These are phyloP conservation scores for Phytophthora colocasiae DNA, from an alignment of 352 stramenopile genomes.

Conservation along the genomic window DNA sequence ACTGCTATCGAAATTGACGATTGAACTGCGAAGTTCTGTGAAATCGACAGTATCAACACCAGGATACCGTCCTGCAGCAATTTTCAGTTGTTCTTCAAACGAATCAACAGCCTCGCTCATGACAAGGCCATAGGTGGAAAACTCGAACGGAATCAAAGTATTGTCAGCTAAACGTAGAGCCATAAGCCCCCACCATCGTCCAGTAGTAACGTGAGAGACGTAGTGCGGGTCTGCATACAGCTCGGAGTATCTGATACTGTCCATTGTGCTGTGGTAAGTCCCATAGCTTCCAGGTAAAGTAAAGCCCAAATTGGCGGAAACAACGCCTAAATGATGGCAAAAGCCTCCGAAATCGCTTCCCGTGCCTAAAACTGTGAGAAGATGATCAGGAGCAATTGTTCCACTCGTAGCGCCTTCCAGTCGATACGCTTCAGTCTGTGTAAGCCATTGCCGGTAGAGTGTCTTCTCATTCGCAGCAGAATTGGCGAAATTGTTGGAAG, in stretches of 20 bases:
- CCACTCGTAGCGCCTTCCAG: slow-evolving; percentile 20
- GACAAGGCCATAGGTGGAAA: slow-evolving; percentile 56
- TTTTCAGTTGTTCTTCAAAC: slow-evolving; percentile 27
- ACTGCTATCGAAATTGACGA: slow-evolving; percentile 44
- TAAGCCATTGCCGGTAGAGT: slow-evolving; percentile 49
- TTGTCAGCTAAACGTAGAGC: slow-evolving; percentile 58
- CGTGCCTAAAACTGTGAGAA: slow-evolving; percentile 57
- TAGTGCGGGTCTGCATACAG: slow-evolving; percentile 60
- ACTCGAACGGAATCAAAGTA: slow-evolving; percentile 63
- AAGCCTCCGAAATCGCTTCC: slow-evolving; percentile 80
- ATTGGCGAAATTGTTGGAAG: slow-evolving; percentile 52
- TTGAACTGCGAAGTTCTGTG: slow-evolving; percentile 34
- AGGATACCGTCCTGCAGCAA: slow-evolving; percentile 17
- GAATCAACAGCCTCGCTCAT: slow-evolving; percentile 50
- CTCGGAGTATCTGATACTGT: slow-evolving; percentile 80
- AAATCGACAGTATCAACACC: slow-evolving; percentile 39
- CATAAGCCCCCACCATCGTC: slow-evolving; percentile 61
- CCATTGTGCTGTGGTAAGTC: slow-evolving; percentile 87
- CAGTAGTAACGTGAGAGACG: slow-evolving; percentile 47
- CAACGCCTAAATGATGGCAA: slow-evolving; percentile 81
- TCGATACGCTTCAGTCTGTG: slow-evolving; percentile 38
- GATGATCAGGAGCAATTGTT: slow-evolving; percentile 48
- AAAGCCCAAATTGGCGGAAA: slow-evolving; percentile 76
- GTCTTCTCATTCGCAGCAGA: slow-evolving; percentile 29
- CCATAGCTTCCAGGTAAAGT: slow-evolving; percentile 50